Evolutionary conservation across 306 rosid genomes (phyloP), one percentile per base, ranked within the genome.

Genomic region (Prunus kanzakura): DNA sequence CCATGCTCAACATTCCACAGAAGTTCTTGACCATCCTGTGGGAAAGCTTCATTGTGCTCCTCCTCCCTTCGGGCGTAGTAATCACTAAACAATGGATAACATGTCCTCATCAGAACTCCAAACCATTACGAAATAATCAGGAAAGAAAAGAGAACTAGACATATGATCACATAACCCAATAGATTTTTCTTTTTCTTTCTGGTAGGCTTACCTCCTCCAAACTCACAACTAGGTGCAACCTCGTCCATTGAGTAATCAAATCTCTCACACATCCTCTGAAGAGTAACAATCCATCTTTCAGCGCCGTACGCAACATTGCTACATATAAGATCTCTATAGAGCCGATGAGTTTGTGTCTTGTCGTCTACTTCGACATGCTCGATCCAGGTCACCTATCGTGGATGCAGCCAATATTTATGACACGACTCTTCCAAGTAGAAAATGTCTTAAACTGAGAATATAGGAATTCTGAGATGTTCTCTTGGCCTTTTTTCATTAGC

Each of bases 311-410:
- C 88, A 19, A 70, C 58, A 4, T 30, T 74, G 38, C 62, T 46
- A 43, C 76, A 82, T 11, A 88, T 63, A 51, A 85, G 73, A 67
- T 88, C 89, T 75, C 86, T 79, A 35, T 76, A 93, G 22, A 83
- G 83, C 20, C 58, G 43, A 65, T 88, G 85, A 16, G 85, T 83
- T 54, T 87, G 89, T 27, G 38, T 43, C 73, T 66, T 83, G 15
- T 93, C 91, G 58, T 86, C 87, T 22, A 91, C 92, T 73, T 88
- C 86, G 22, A 89, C 89, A 67, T 89, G 97, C 72, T 93, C 98
- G 11, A 88, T 81, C 97, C 97, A 93, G 18, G 90, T 79, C 55
- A 93, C 81, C 97, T 91, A 23, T 8, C 1, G 7, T 62, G 56
- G 18, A 38, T 22, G 23, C 16, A 41, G 38, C 11, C 52, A 72